phyloP scores from a whole-genome alignment of 2,329 filamentous ascomycete species.

The Fusarium transvaalense region DNA sequence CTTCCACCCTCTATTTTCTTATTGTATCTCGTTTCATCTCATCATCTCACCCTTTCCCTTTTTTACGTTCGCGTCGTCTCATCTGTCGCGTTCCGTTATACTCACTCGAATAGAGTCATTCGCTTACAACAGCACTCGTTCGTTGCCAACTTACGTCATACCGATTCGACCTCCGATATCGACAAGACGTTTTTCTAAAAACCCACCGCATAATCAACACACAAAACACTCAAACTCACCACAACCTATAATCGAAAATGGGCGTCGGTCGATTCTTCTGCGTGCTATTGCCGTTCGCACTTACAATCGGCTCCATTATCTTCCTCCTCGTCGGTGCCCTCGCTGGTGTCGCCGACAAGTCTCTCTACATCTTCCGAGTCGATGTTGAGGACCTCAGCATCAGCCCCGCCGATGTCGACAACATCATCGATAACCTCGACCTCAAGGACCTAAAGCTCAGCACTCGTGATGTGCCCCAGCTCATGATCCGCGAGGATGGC shows the following conservation, averaged over 20 bases:
- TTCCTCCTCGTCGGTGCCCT: constrained; percentile 72
- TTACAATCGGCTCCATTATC: constrained; percentile 82
- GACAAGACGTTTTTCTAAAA: constrained; percentile 18
- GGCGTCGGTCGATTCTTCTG: constrained; percentile 83
- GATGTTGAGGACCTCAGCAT: constrained; percentile 70
- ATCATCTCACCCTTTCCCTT: constrained; percentile 15
- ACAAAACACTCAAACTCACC: background rate
- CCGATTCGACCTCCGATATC: constrained; percentile 29
- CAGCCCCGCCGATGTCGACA: constrained; percentile 52
- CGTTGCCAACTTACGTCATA: constrained; percentile 43
- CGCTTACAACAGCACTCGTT: constrained; percentile 35
- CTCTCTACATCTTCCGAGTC: constrained; percentile 70
- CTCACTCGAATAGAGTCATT: constrained; percentile 31
- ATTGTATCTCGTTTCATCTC: constrained; percentile 19
- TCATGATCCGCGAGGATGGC: constrained; percentile 62
- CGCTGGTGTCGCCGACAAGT: constrained; percentile 67
- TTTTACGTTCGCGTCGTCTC: constrained; percentile 24
- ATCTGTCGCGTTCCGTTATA: constrained; percentile 11
- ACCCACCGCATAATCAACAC: constrained; percentile 16
- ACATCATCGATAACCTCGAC: constrained; percentile 52
- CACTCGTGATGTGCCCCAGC: constrained; percentile 45
- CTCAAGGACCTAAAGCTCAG: constrained; percentile 38
- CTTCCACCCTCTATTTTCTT: constrained; percentile 23
- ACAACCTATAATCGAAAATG: constrained; percentile 53
- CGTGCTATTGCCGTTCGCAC: constrained; percentile 86